Evolutionary conservation across 208 protist genomes (phyloP), one percentile per base, ranked within the genome.

Genomic region (Crithidia acanthocephali): DNA sequence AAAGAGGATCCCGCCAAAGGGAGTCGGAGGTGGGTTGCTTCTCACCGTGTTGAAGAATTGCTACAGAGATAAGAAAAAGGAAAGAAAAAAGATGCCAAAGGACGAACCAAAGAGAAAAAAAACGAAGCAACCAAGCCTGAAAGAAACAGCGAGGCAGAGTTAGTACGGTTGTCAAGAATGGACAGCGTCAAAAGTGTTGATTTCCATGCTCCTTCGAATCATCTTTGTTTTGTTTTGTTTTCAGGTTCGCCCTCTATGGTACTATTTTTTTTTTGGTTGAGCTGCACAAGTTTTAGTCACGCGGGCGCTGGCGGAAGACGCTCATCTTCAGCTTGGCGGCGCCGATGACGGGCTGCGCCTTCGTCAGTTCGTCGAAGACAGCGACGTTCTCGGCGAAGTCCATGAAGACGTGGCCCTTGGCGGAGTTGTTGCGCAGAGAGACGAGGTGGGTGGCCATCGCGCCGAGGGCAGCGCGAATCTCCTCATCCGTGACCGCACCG

Each of bases 351-450:
- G 80, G 81, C 60, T 75, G 63, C 33, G 76, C 68, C 48, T 84
- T 78, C 59, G 63, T 67, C 32, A 96, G 60, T 68, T 81, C 77
- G 22, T 94, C 91, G 23, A 88, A 65, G 8, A 76, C 87, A 35
- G 74, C 79, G 18, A 88, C 87, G 32, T 87, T 83, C 52, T 80
- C 80, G 15, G 83, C 83, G 64, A 96, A 96, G 78, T 96, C 91
- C 80, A 96, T 81, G 57, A 96, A 96, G 61, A 96, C 88, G 62
- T 81, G 73, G 20, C 88, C 88, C 59, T 84, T 86, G 59, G 66
- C 74, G 13, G 86, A 92, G 77, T 88, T 84, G 81, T 96, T 94
- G 69, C 91, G 91, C 51, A 96, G 86, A 2, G 91, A 96, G 13
- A 93, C 83, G 42, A 96, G 74, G 73, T 80, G 77, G 18, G 75